Base-by-base conservation (phyloP, 2,329 filamentous ascomycete species). In the Aulographum hederae region DNA sequence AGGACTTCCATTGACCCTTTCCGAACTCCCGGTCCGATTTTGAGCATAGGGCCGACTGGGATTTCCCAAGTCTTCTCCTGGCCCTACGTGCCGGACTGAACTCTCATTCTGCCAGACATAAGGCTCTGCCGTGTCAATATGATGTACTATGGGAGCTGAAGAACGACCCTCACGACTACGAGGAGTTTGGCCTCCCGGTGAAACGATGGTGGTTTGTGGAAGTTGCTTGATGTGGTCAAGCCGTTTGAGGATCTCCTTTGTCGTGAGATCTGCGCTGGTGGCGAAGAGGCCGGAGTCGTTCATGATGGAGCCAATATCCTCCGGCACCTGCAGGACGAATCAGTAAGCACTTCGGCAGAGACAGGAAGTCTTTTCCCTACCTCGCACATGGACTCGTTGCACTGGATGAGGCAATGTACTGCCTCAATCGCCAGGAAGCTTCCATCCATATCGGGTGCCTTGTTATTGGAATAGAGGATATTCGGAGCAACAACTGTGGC, bases 401-500 rank as follows among this genome's bases (percentile, higher is more conserved):
- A 82, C 44, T 79, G 74, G 45, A 98, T 94, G 41, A 98, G 64
- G 37, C 78, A 75, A 51, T 92, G 78, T 17, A 98, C 82, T 12
- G 89, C 85, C 46, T 89, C 80, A 38, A 98, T 94, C 18, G 86
- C 84, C 46, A 79, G 69, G 59, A 95, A 94, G 38, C 84, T 89
- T 43, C 93, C 84, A 42, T 91, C 86, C 40, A 84, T 69, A 27
- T 69, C 70, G 5, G 67, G 63, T 14, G 8, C 10, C 8, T 8
- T 14, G 15, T 10, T 17, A 30, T 52, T 56, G 41, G 76, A 79
- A 43, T 79, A 85, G 10, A 94, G 65, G 38, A 98, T 82, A 46
- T 98, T 98, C 0, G 89, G 89, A 4, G 86, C 85, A 53, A 98
- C 94, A 39, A 98, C 89, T 3, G 91, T 95, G 3, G 89, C 82